These are phyloP conservation scores for Boletus reticuloceps DNA, from an alignment of 768 basidiomycete species.

Conservation along the genomic window DNA sequence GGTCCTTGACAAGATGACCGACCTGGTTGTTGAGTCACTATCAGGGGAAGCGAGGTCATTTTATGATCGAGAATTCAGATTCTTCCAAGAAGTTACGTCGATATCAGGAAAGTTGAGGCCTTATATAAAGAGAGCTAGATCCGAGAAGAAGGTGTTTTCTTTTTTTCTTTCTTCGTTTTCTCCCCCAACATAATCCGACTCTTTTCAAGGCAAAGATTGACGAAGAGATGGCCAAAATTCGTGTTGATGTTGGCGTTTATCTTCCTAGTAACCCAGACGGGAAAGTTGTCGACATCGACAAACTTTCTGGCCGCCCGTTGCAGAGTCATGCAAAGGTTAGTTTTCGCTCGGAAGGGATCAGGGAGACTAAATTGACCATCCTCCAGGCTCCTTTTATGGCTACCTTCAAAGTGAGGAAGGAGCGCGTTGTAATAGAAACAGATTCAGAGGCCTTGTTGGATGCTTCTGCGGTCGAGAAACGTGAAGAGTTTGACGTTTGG, in stretches of 20 bases:
- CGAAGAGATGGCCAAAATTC: slow-evolving; percentile 97
- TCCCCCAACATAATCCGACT: neutral
- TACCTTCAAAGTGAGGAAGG: slow-evolving; percentile 96
- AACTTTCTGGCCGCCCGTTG: slow-evolving; percentile 91
- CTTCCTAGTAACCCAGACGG: slow-evolving; percentile 98
- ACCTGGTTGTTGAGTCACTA: slow-evolving; percentile 74
- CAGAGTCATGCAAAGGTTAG: slow-evolving; percentile 95
- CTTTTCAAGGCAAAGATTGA: slow-evolving; percentile 87
- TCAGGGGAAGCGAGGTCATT: slow-evolving; percentile 87
- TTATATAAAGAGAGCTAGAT: slow-evolving; percentile 90
- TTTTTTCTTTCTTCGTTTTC: neutral
- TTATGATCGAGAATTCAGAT: slow-evolving; percentile 92
- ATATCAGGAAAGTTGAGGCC: slow-evolving; percentile 98
- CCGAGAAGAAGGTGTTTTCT: slow-evolving; percentile 84
- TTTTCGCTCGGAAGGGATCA: neutral
- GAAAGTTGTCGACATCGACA: slow-evolving; percentile 94
- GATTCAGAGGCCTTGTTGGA: slow-evolving; percentile 76
- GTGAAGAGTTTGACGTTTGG: slow-evolving; percentile 83
- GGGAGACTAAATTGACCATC: neutral
- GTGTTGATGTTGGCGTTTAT: slow-evolving; percentile 93
- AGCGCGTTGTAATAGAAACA: slow-evolving; percentile 60
- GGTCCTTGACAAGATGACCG: slow-evolving; percentile 82
- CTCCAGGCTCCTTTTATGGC: slow-evolving; percentile 99
- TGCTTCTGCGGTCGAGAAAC: slow-evolving; percentile 55
- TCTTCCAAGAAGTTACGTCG: slow-evolving; percentile 95